phyloP scores from a whole-genome alignment of 1,284 basidiomycete genomes.

The Rhodotorula sp. region DNA sequence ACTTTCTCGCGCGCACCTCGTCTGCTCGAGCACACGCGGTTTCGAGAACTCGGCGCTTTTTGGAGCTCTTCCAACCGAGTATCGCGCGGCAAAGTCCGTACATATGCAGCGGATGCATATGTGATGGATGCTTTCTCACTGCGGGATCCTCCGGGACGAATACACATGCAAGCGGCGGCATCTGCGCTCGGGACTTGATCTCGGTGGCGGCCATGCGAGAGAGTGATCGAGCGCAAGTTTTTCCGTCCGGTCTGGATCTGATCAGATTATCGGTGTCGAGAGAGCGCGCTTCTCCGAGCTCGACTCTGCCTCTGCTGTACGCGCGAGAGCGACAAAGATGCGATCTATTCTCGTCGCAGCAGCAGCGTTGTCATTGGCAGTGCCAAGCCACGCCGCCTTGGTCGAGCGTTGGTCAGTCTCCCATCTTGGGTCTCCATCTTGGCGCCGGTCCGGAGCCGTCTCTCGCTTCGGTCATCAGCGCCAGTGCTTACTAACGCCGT shows the following conservation, averaged over 20 bases:
- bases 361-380: neutral
- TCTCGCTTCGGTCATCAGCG: neutral
- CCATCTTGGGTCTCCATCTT: neutral
- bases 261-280: no score
- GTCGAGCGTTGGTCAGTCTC: slow-evolving; percentile 18
- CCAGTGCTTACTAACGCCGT: neutral
- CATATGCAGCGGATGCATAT: no score
- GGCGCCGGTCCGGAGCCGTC: neutral
- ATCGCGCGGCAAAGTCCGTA: no score
- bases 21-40: neutral
- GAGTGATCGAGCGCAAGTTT: neutral
- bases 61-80: no score
- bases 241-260: no score
- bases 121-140: no score
- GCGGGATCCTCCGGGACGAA: no score
- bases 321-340: neutral
- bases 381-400: slow-evolving; percentile 6
- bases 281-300: neutral
- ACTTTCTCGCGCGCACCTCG: neutral
- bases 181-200: neutral
- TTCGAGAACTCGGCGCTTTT: no score
- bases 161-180: no score
- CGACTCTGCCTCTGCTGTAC: neutral
- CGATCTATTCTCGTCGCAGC: neutral
- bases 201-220: neutral